A percentile compares a stretch with the other conserved stretches of the same genome.
Conservation (phyloP, 2,329 filamentous ascomycete species). For the Cercospora citrullina region DNA sequence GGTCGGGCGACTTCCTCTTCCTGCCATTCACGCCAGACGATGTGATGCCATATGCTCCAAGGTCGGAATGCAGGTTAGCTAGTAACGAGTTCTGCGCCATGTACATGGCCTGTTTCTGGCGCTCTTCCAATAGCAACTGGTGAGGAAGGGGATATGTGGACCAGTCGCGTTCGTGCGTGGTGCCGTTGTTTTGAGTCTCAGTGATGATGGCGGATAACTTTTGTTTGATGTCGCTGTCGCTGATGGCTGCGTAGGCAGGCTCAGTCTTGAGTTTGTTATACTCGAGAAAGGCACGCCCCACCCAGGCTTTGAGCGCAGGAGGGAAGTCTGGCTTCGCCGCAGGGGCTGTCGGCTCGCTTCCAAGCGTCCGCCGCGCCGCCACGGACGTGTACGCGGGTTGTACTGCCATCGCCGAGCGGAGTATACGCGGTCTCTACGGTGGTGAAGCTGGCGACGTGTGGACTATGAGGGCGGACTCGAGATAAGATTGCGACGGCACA, state of each 20-base stretch:
- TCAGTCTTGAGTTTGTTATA: constrained; percentile 55
- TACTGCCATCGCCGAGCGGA: constrained; percentile 28
- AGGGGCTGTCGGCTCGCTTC: constrained; percentile 26
- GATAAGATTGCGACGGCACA: constrained; percentile 8
- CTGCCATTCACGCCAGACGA: constrained; percentile 48
- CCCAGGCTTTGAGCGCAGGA: constrained; percentile 78
- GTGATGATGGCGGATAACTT: constrained; percentile 87
- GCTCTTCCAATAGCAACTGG: constrained; percentile 73
- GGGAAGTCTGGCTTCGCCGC: constrained; percentile 62
- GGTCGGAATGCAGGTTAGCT: constrained; percentile 33
- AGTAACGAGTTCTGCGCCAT: constrained; percentile 27
- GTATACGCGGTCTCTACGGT: not conserved
- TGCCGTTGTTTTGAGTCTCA: constrained; percentile 68
- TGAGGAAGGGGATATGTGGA: constrained; percentile 80
- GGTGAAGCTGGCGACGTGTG: not conserved
- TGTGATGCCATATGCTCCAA: constrained; percentile 20
- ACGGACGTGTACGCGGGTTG: constrained; percentile 50
- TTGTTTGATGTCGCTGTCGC: constrained; percentile 69
- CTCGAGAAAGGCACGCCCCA: constrained; percentile 78
- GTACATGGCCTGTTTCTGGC: constrained; percentile 48
- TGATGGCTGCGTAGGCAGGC: constrained; percentile 44
- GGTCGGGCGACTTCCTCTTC: constrained; percentile 80
- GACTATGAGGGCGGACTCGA: constrained; percentile 1
- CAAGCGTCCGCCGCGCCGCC: constrained; percentile 45
- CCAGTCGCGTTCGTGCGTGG: constrained; percentile 78